Base-by-base conservation (phyloP, 2,329 filamentous ascomycete species). In the Microdochium nivale region DNA sequence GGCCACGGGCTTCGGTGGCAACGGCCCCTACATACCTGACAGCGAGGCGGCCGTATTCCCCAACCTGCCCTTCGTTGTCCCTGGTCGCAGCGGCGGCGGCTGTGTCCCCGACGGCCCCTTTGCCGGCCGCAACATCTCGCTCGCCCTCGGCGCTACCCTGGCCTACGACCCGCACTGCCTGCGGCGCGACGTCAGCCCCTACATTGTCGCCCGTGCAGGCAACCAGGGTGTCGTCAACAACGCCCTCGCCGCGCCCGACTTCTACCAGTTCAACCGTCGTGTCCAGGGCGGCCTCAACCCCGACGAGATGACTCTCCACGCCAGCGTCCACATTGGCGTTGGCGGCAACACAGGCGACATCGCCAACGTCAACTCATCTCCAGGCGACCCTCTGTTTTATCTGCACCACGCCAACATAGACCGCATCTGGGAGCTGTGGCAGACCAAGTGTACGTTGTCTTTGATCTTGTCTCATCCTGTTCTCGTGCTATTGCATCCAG, bases 311-410 rank as follows among this genome's bases (percentile, higher is more conserved):
- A 58, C 54, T 43, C 16, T 62, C n/a, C 64, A 67, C 33, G 61
- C 53, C 21, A 59, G 63, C 27, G 61, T 57, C 48, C 60, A 62
- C 43, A 48, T 62, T 4, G 55, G 58, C 44, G 54, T 67, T 9
- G 64, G 64, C 8, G 66, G 65, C 4, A 49, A 63, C 14, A 56
- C 63, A 7, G 66, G 66, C 4, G 62, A 65, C 32, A 54, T 64
- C 19, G 60, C 55, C 19, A 56, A 61, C 49, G 53, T 53, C 8
- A 51, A 58, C 53, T 59, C 58, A 19, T 64, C 61, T 9, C 60
- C 60, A 0, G 58, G 55, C 2, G 62, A 65, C 44, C 62, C 66
- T 0, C 24, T 70, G 21, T 70, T 70, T 51, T 69, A 61, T 59
- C 16, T 68, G 51, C 65, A 67, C 53, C 63, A 61, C 52, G 51